These are phyloP conservation scores for Metschnikowia corniflorae DNA, from an alignment of 805 yeast genomes.

Conservation along the genomic window DNA sequence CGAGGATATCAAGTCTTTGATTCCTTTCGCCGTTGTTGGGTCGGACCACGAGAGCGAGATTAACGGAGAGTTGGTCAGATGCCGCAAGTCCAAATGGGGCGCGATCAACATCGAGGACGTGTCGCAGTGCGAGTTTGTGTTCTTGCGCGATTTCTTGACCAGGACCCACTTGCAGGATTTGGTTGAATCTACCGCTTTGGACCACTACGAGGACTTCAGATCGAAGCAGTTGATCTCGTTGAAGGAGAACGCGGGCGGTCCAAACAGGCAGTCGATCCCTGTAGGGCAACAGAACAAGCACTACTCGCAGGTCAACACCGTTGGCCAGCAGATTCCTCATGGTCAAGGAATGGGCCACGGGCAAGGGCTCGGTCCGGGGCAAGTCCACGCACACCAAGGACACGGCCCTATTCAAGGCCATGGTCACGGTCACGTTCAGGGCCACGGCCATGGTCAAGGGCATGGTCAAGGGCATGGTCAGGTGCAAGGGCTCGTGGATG, in stretches of 20 bases:
- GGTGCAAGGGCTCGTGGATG: constrained; percentile 1
- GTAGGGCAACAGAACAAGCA: constrained; percentile 6
- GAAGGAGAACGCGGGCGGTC: constrained; percentile 77
- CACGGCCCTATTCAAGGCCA: neutral
- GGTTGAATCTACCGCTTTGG: constrained; percentile 83
- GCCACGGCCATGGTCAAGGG: constrained; percentile 1
- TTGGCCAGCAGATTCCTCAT: constrained; percentile 5
- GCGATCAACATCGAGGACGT: constrained; percentile 90
- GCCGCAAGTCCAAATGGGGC: constrained; percentile 94
- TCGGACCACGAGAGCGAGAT: constrained; percentile 73
- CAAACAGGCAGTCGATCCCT: constrained; percentile 34
- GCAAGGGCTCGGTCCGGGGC: neutral
- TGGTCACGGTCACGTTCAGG: neutral
- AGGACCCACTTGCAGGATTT: constrained; percentile 95
- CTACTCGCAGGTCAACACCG: constrained; percentile 5
- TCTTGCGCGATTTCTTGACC: constrained; percentile 88
- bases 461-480: neutral
- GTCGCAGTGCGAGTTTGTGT: constrained; percentile 92
- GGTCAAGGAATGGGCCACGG: constrained; percentile 1
- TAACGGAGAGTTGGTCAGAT: constrained; percentile 78
- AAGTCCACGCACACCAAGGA: constrained; percentile 1
- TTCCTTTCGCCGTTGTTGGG: constrained; percentile 95
- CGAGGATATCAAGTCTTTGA: constrained; percentile 63
- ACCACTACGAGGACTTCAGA: constrained; percentile 91
- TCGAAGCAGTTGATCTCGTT: constrained; percentile 89